These are phyloP conservation scores for Acer saccharum DNA, from an alignment of 345 rosid genomes.

Conservation along the genomic window DNA sequence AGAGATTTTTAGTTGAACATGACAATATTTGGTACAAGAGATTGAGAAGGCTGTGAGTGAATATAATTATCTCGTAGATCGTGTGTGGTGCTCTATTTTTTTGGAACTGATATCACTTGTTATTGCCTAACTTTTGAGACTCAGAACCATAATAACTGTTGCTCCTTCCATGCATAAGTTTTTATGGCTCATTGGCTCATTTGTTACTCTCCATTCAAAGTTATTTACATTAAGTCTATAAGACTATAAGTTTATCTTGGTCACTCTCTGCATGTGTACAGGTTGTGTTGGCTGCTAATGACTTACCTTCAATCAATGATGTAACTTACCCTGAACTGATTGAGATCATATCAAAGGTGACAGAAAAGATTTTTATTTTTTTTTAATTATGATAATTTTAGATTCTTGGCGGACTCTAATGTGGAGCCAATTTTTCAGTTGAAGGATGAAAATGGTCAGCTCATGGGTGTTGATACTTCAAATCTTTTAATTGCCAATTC, in stretches of 20 bases:
- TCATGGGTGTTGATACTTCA: slow-evolving; percentile 79
- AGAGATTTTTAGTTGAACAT: neutral
- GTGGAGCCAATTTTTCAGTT: slow-evolving; percentile 48
- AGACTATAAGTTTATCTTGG: neutral
- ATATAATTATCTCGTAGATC: neutral
- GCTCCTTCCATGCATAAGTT: neutral
- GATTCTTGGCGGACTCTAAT: slow-evolving; percentile 33
- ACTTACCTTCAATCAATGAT: slow-evolving; percentile 95
- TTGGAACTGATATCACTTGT: neutral
- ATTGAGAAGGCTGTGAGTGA: neutral
- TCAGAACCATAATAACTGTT: neutral
- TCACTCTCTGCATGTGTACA: slow-evolving; percentile 27
- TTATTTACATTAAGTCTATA: neutral
- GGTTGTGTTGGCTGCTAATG: slow-evolving; percentile 99
- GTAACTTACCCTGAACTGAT: slow-evolving; percentile 85
- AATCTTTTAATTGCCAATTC: slow-evolving; percentile 90
- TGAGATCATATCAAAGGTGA: slow-evolving; percentile 83
- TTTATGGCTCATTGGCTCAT: neutral
- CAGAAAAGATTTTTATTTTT: neutral
- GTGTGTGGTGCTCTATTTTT: neutral
- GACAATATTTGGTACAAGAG: neutral
- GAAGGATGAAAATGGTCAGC: slow-evolving; percentile 81
- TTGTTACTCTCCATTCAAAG: neutral
- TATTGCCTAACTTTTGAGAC: neutral
- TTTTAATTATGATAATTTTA: neutral